Evolutionary conservation across 1,139 yeast genomes (phyloP).

Genomic region (Trichomonascaceae sp.): DNA sequence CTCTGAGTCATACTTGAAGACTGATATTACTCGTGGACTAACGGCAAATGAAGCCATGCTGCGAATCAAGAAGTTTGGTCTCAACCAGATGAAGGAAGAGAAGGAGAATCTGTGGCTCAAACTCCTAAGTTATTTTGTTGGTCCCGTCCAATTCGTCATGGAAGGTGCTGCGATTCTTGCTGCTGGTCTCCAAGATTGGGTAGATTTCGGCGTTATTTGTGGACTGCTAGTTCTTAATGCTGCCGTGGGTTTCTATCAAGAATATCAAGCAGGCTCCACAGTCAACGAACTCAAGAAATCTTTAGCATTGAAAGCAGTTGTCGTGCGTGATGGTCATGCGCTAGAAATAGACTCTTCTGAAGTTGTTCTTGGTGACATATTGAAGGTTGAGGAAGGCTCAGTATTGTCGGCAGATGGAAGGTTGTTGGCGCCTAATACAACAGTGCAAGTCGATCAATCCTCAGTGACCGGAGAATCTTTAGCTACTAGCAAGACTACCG

Average conservation of each 20-base stretch:
- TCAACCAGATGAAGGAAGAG: constrained; percentile 93
- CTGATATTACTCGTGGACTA: constrained; percentile 80
- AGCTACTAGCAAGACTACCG: constrained; percentile 88
- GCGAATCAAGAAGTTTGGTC: constrained; percentile 92
- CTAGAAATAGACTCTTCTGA: constrained; percentile 60
- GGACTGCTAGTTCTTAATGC: constrained; percentile 87
- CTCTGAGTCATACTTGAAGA: constrained; percentile 84
- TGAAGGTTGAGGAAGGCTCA: constrained; percentile 73
- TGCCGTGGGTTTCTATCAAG: constrained; percentile 93
- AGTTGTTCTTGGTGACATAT: constrained; percentile 75
- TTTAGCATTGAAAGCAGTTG: constrained; percentile 47
- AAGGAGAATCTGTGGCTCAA: constrained; percentile 75
- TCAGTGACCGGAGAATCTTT: constrained; percentile 98
- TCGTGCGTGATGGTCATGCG: constrained; percentile 60
- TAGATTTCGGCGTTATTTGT: constrained; percentile 96
- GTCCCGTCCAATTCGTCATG: constrained; percentile 99
- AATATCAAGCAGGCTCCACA: constrained; percentile 56
- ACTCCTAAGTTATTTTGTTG: constrained; percentile 89
- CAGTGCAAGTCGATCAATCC: constrained; percentile 93
- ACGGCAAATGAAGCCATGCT: constrained; percentile 71
- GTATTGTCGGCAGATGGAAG: constrained; percentile 91
- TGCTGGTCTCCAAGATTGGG: constrained; percentile 98
- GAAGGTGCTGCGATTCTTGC: constrained; percentile 96
- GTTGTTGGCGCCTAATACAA: constrained; percentile 79
- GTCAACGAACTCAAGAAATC: constrained; percentile 42